Evolutionary conservation across 768 basidiomycete species (phyloP), one percentile per base, ranked within the genome.

Genomic region (Pleurotus tuber-regium): DNA sequence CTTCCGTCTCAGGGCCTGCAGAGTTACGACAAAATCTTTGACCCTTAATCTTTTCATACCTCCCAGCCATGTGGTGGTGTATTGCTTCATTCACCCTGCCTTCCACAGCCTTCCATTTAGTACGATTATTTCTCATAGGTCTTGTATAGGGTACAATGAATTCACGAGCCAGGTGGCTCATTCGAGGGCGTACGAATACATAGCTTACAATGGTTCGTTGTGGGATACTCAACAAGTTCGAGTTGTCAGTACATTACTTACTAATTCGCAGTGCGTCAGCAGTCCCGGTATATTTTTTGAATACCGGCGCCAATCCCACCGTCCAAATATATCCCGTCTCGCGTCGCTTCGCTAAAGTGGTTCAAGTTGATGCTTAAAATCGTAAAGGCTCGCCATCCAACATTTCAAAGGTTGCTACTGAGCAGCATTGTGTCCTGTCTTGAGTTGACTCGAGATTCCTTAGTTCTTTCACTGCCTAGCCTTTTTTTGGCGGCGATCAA

Each of bases 81-180:
- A n/a, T n/a, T 23, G 18, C n/a, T 29, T 30, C 31, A 28, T 47
- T 28, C 21, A 44, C 33, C 16, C 14, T 47, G 30, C 31, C 21
- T 47, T 47, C 46, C 23, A 47, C 23, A 21, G 31, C 29, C 28
- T 47, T 47, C 46, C 46, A 47, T 47, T 30, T 47, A 47, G 25
- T 47, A 10, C 25, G 29, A 7, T 21, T 29, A 29, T 30, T 31
- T 47, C 46, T 33, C 46, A 47, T 47, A 28, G 29, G 40, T 25
- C 23, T 42, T 42, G 40, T 42, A 42, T 42, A 42, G 40, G 40
- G 40, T 25, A 42, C 23, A 42, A 42, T 42, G 14, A 38, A 6
- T 38, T 7, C 36, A 31, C 12, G 12, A 18, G n/a, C 11, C 40
- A 42, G 11, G 40, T 23, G 40, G 40, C 23, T 11, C 19, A 42